phyloP scores from a whole-genome alignment of 78 protist genomes.

The Cavenderia fasciculata region DNA sequence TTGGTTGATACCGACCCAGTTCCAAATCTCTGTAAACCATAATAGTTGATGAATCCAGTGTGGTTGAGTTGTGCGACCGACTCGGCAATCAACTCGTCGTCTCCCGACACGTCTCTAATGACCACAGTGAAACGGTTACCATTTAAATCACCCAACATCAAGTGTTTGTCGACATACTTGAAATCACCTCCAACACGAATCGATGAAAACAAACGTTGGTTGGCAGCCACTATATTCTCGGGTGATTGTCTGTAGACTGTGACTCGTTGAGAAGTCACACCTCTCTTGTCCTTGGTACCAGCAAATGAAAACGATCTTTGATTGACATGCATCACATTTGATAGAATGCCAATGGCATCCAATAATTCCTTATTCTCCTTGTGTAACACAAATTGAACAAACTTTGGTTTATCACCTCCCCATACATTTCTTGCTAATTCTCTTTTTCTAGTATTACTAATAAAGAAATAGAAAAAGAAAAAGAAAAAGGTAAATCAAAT shows the following conservation, averaged over 20 bases:
- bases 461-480: too few species aligned
- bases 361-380: constrained; percentile 86
- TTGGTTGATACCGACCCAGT: constrained; percentile 81
- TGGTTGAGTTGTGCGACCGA: constrained; percentile 19
- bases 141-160: constrained; percentile 73
- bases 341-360: constrained; percentile 38
- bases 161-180: constrained; percentile 16
- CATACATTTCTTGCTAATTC: too few species aligned
- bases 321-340: constrained; percentile 18
- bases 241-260: constrained; percentile 41
- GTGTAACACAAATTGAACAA: constrained; percentile 51
- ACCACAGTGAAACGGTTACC: constrained; percentile 88
- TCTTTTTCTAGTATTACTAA: too few species aligned
- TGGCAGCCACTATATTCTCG: constrained; percentile 22
- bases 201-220: constrained; percentile 2
- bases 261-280: constrained; percentile 84
- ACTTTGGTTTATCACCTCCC: constrained; percentile 52
- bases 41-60: constrained; percentile 88
- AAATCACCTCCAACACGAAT: constrained; percentile 63
- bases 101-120: constrained; percentile 78
- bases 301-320: constrained; percentile 62
- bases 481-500: too few species aligned
- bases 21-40: constrained; percentile 91
- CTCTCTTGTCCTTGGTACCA: constrained; percentile 92
- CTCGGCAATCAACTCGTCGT: background rate